Percentiles rank a stretch among this genome's conserved stretches.
Conservation (phyloP, 2,329 filamentous ascomycete genomes). For the Orbilia ellipsospora region DNA sequence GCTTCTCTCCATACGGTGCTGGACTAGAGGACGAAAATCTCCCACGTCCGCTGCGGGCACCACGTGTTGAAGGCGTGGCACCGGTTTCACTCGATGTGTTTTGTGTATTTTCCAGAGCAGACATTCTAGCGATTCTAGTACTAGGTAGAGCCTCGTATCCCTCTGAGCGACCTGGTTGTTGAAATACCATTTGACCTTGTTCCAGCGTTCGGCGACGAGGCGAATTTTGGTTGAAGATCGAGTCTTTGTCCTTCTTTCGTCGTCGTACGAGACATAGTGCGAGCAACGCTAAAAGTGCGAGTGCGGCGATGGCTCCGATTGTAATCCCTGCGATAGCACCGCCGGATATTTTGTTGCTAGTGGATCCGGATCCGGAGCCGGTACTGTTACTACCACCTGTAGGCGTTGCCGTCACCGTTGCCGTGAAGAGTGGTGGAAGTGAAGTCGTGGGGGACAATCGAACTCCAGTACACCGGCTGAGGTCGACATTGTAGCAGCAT, state of each 20-base stretch:
- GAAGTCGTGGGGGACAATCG: constrained; percentile 79
- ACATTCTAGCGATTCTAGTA: constrained; percentile 93
- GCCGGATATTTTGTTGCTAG: constrained; percentile 70
- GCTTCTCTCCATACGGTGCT: constrained; percentile 51
- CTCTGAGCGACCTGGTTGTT: constrained; percentile 60
- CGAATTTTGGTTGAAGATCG: constrained; percentile 87
- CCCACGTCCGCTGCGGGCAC: constrained; percentile 36
- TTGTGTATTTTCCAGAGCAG: constrained; percentile 81
- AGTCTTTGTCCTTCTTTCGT: constrained; percentile 69
- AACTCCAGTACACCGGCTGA: constrained; percentile 78
- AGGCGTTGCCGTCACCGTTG: constrained; percentile 64
- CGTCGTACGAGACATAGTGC: constrained; percentile 73
- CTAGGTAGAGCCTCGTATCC: constrained; percentile 83
- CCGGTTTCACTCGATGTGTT: constrained; percentile 48
- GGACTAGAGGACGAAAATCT: constrained; percentile 43
- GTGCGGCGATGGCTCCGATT: constrained; percentile 79
- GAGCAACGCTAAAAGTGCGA: constrained; percentile 75
- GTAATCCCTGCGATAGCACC: constrained; percentile 92
- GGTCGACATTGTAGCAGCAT: constrained; percentile 87
- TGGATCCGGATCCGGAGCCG: constrained; percentile 48
- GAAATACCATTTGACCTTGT: constrained; percentile 61
- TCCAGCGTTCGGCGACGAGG: constrained; percentile 67
- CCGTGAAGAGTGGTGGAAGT: constrained; percentile 72
- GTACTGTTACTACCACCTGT: constrained; percentile 57
- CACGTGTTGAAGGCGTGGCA: constrained; percentile 66